Base-by-base conservation (phyloP, 768 basidiomycete genomes). In the Mycena kentingensis region DNA sequence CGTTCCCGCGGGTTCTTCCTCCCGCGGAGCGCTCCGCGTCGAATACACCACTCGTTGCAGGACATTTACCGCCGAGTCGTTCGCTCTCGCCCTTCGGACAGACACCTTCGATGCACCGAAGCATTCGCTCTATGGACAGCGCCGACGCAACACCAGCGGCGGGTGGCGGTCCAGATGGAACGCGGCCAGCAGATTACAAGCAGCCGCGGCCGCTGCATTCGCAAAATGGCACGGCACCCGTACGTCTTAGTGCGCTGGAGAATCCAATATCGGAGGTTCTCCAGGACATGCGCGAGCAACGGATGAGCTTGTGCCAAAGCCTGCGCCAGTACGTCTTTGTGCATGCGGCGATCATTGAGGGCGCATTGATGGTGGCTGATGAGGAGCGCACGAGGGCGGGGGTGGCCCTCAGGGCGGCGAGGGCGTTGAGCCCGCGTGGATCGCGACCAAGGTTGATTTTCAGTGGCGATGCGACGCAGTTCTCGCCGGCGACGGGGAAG, bases 271-370 rank as follows among this genome's bases (percentile, higher is more conserved):
- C 79, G 66, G 79, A 84, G 49, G 80, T 97, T 1, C 76, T 98
- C 45, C 92, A 95, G 70, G 91, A 94, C 65, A 93, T 98, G 87
- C 80, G 96, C 38, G 87, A 95, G 68, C 95, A 98, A 71, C 77
- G 96, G 48, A 98, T 98, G 96, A 93, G 91, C 63, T 71, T 97
- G 55, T 96, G 95, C 65, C 95, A 96, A 75, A 96, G 90, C 67
- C 72, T 95, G 64, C 76, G 94, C 52, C 96, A 98, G 72, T 98
- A 95, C 64, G 87, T 95, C 18, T 98, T 95, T 69, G 90, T 93
- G 31, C 91, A 97, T 66, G 84, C 87, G 26, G 92, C 86, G 16
- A 76, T 94, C 51, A 80, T 93, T 51, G 89, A 91, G 68, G 91
- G 92, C 6, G 81, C 87, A 15, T 68, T 93, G 70, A 77, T 81